Evolutionary conservation across 2,329 filamentous ascomycete genomes (phyloP).

Genomic region (Hymenotorrendiella dingleyae): DNA sequence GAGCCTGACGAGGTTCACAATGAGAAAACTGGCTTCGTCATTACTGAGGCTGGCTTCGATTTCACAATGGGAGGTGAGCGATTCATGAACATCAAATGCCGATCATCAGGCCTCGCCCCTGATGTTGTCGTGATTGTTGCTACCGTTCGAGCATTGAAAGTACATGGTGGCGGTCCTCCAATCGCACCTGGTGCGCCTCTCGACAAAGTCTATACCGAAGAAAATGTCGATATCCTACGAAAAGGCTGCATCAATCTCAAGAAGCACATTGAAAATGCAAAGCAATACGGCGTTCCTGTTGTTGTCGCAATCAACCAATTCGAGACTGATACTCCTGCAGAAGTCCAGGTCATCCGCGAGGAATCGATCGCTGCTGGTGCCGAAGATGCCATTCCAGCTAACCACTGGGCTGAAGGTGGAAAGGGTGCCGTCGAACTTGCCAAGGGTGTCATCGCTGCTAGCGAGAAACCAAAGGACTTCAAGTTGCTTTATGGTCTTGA

Average conservation of each 20-base stretch:
- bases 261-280: constrained; percentile 92
- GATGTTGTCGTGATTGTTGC: constrained; percentile 94
- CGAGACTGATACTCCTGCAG: constrained; percentile 85
- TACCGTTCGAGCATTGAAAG: constrained; percentile 91
- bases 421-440: constrained; percentile 85
- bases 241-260: constrained; percentile 88
- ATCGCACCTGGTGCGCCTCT: constrained; percentile 82
- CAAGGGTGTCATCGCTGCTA: constrained; percentile 76
- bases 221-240: constrained; percentile 88
- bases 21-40: constrained; percentile 81
- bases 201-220: constrained; percentile 82
- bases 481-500: constrained; percentile 79
- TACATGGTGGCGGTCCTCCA: constrained; percentile 92
- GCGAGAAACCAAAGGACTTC: constrained; percentile 79
- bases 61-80: constrained; percentile 99
- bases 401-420: constrained; percentile 96
- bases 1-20: constrained; percentile 83
- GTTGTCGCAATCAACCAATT: constrained; percentile 98
- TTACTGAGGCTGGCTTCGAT: constrained; percentile 97
- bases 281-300: constrained; percentile 82
- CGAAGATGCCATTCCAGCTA: constrained; percentile 86
- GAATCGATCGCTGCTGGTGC: constrained; percentile 89
- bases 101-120: constrained; percentile 83
- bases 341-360: constrained; percentile 82
- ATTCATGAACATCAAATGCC: constrained; percentile 99